Evolutionary conservation across 2,329 filamentous ascomycete species (phyloP), one percentile per base, ranked within the genome.

Genomic region (Chaetomium sp.): DNA sequence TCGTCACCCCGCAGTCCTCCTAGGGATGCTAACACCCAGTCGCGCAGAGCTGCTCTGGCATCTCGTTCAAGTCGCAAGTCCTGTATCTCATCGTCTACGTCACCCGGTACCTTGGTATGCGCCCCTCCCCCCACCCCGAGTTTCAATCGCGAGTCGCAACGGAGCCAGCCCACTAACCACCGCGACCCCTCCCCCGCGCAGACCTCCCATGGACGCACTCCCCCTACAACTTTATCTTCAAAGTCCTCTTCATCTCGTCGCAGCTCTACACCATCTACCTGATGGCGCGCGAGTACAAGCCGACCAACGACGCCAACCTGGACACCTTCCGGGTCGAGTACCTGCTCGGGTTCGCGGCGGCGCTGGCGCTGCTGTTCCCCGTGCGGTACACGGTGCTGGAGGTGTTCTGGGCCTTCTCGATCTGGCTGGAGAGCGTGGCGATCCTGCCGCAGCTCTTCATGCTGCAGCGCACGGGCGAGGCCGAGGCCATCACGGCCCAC

Each of bases 271-370:
- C 93, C 74, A 88, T 99, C 77, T 98, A 97, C 81, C 87, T 98
- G 71, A 99, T 99, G 95, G 90, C 95, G 68, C 96, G 92, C 72
- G 91, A 94, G 74, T 99, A 95, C 86, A 96, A 96, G 79, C 94
- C 95, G 29, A 98, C 95, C 38, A 94, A 97, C 80, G 95, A 99
- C 75, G 92, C 94, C 62, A 97, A 96, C 75, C 87, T 96, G 76
- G 95, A 99, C 77, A 99, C 95, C 4, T 98, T 99, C 84, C 93
- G 93, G 72, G 92, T 98, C 55, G 91, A 97, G 78, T 99, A 98
- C 80, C 85, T 99, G 54, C 85, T 98, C 31, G 93, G 86, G 53
- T 92, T 90, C 62, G 91, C 92, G 67, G 87, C 88, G 16, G 81
- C 93, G 27, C 81, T 98, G 59, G 94, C 90, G 53, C 73, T 98